phyloP scores from a whole-genome alignment of 2,329 filamentous ascomycete species.

The Alternaria triticimaculans region DNA sequence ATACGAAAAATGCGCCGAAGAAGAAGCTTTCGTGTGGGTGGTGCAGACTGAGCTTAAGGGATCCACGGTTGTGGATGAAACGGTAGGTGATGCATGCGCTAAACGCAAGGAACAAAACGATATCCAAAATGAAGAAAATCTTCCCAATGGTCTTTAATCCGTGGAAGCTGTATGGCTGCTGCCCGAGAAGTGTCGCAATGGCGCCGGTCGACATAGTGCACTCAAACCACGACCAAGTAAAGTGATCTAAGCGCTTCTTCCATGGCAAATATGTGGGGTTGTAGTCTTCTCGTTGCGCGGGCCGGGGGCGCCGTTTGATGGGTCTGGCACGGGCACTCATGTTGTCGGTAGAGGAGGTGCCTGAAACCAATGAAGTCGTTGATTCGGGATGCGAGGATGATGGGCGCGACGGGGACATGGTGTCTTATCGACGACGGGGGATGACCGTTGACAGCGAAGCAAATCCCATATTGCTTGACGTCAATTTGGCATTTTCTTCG shows the following conservation, averaged over 20 bases:
- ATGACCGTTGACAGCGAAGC: not conserved
- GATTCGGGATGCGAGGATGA: not conserved
- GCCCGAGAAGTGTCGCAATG: conserved; percentile 66
- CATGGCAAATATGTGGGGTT: conserved; percentile 19
- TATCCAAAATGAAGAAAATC: conserved; percentile 70
- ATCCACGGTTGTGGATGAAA: conserved; percentile 60
- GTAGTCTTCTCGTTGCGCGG: conserved; percentile 9
- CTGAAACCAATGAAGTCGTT: not conserved
- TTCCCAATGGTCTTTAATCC: conserved; percentile 69
- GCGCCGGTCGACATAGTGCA: conserved; percentile 77
- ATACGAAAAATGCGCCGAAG: conserved; percentile 72
- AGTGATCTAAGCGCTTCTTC: conserved; percentile 30
- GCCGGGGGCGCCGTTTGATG: conserved; percentile 9
- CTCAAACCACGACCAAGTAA: conserved; percentile 70
- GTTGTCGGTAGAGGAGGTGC: not conserved
- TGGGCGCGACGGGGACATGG: not conserved
- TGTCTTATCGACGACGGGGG: not conserved
- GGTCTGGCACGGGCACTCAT: conserved; percentile 14
- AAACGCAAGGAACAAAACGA: conserved; percentile 67
- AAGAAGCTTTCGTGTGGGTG: conserved; percentile 74
- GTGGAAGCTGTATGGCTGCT: conserved; percentile 64
- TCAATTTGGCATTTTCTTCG: conserved; percentile 5
- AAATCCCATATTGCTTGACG: conserved; percentile 10
- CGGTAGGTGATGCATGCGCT: conserved; percentile 65
- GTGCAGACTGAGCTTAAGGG: conserved; percentile 61